Evolutionary conservation across 768 basidiomycete genomes (phyloP).

Genomic region (Ramaria rubella): DNA sequence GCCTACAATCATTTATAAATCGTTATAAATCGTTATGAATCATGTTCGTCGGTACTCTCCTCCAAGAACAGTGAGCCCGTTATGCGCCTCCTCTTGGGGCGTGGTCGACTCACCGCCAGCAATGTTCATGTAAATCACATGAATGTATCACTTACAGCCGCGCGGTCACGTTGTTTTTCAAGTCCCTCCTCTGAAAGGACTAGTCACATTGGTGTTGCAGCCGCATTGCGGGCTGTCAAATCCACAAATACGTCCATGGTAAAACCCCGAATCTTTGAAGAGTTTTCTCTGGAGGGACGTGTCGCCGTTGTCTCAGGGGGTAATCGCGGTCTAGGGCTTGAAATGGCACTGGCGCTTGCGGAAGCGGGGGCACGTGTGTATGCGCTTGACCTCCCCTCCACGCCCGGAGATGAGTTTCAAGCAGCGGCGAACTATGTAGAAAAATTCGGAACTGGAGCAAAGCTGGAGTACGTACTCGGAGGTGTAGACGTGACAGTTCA

Average conservation of each 20-base stretch:
- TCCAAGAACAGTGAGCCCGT: neutral
- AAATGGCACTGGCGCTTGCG: constrained; percentile 68
- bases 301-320: constrained; percentile 52
- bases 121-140: neutral
- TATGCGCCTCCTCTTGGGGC: neutral
- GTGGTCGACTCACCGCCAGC: no score
- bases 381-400: constrained; percentile 55
- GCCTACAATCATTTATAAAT: no score
- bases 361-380: constrained; percentile 71
- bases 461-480: constrained; percentile 48
- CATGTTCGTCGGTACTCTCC: neutral
- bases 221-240: constrained; percentile 1
- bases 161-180: neutral
- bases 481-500: constrained; percentile 62
- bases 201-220: neutral
- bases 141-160: neutral
- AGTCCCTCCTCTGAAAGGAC: neutral
- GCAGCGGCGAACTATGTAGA: constrained; percentile 48
- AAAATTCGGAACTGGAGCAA: constrained; percentile 26
- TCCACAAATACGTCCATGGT: neutral
- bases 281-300: constrained; percentile 26
- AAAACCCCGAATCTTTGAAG: constrained; percentile 15
- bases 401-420: constrained; percentile 52
- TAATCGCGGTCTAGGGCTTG: constrained; percentile 70
- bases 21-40: neutral